These are phyloP conservation scores for Cucurbita moschata DNA, from an alignment of 306 rosid species.

Conservation along the genomic window DNA sequence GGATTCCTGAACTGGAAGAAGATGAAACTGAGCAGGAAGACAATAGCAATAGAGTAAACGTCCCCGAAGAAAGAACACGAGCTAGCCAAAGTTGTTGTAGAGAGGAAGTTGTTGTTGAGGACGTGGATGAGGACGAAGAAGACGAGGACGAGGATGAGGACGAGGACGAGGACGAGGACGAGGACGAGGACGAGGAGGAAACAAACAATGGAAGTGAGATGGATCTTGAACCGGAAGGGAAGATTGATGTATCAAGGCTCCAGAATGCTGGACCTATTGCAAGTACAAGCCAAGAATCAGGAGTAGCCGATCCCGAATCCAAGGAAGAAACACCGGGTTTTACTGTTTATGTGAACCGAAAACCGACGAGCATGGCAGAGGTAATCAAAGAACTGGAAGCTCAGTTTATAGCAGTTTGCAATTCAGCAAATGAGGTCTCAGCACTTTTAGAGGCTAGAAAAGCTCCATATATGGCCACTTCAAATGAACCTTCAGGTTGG, in stretches of 20 bases:
- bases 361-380: constrained; percentile 79
- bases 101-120: constrained; percentile 49
- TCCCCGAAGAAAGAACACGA: constrained; percentile 31
- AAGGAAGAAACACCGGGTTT: constrained; percentile 66
- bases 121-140: constrained; percentile 35
- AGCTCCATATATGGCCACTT: constrained; percentile 29
- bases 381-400: constrained; percentile 67
- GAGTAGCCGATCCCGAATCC: constrained; percentile 22
- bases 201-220: constrained; percentile 19
- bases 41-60: constrained; percentile 1
- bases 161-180: constrained; percentile 17
- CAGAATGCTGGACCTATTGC: constrained; percentile 34
- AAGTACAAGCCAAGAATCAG: constrained; percentile 32
- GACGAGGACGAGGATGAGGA: constrained; percentile 19
- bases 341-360: constrained; percentile 61
- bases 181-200: constrained; percentile 12
- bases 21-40: constrained; percentile 49
- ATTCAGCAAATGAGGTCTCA: constrained; percentile 64
- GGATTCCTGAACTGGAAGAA: constrained; percentile 82
- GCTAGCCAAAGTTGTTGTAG: constrained; percentile 18
- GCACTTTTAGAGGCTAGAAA: constrained; percentile 57
- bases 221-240: constrained; percentile 16
- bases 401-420: constrained; percentile 53
- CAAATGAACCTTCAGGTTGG: constrained; percentile 68
- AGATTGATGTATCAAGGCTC: constrained; percentile 34